Base-by-base conservation (phyloP, 2,329 filamentous ascomycete species). In the Phaeosphaeriaceae sp. region DNA sequence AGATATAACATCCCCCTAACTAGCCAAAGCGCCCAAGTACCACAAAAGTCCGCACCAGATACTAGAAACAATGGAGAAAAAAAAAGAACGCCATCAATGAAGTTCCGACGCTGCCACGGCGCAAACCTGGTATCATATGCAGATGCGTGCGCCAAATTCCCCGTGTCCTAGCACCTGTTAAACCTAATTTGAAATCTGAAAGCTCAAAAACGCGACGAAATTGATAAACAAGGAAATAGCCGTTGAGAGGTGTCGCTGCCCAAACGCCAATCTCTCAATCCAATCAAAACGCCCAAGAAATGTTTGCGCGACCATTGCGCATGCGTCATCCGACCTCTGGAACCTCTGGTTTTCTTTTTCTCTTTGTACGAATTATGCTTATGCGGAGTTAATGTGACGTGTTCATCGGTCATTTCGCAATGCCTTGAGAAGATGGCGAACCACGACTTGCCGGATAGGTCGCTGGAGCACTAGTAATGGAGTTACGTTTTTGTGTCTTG, bases 401-500 rank as follows among this genome's bases (percentile, higher is more conserved):
- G 16, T 26, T 37, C 16, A 20, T 3, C 16, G 1, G 15, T 55
- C 51, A 68, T 38, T 61, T 60, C 2, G 58, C 58, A 36, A 60
- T 62, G 29, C 67, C 66, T 39, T 64, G 66, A 11, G 66, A 66
- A 1, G 65, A 70, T 9, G 70, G 68, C 18, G 70, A 72, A 46
- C 63, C 61, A 46, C 70, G 66, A 34, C 63, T 63, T 11, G 64
- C 33, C 6, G 64, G 57, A 47, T 71, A 56, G 32, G 64, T 58
- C 13, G 56, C 51, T 6, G 68, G 69, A 13, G 67, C 63, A 50
- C 67, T 65, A 1, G 67, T 71, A 18, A 73, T 64, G 2, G 68
- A 71, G 5, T 56, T 60, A 29, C 73, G 67, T 46, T 75, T 75
- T 42, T 70, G 60, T 3, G 67, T 59, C 46, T 73, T 72, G 48